Percentiles rank a stretch among this genome's conserved stretches.
These are phyloP conservation scores for Verticillium isaacii DNA, from an alignment of 2,329 filamentous ascomycete genomes.

Conservation along the genomic window DNA sequence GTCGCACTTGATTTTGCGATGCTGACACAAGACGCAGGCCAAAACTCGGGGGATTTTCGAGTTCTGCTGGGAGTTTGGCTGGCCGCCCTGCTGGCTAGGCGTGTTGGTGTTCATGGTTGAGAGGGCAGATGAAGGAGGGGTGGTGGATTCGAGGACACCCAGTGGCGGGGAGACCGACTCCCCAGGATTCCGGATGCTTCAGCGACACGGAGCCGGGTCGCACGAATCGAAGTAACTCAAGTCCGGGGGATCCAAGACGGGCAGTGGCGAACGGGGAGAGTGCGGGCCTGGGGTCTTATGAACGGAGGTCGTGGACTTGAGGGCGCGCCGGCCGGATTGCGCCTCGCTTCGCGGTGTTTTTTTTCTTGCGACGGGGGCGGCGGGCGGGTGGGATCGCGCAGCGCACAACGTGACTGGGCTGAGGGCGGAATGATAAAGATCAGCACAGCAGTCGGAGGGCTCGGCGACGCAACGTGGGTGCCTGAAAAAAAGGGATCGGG, in stretches of 20 bases:
- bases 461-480: not conserved
- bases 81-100: not conserved
- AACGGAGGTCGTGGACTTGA: not conserved
- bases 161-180: no score
- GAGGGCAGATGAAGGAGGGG: not conserved
- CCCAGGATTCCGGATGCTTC: not conserved
- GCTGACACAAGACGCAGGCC: constrained; percentile 54
- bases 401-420: not conserved
- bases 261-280: not conserved
- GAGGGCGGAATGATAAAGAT: not conserved
- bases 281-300: not conserved
- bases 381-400: not conserved
- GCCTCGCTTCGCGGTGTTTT: not conserved
- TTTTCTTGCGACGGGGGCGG: not conserved
- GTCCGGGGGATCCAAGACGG: not conserved
- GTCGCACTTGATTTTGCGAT: constrained; percentile 60
- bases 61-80: not conserved
- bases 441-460: not conserved
- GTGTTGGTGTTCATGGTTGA: not conserved
- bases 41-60: constrained; percentile 34
- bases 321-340: not conserved
- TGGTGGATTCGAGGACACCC: not conserved
- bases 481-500: not conserved
- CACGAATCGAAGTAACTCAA: not conserved
- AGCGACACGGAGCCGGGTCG: not conserved